A percentile compares a stretch with the other conserved stretches of the same genome.
Conservation (phyloP, 225 moss, liverwort and hornwort species). For the Physcomitrellopsis africana region DNA sequence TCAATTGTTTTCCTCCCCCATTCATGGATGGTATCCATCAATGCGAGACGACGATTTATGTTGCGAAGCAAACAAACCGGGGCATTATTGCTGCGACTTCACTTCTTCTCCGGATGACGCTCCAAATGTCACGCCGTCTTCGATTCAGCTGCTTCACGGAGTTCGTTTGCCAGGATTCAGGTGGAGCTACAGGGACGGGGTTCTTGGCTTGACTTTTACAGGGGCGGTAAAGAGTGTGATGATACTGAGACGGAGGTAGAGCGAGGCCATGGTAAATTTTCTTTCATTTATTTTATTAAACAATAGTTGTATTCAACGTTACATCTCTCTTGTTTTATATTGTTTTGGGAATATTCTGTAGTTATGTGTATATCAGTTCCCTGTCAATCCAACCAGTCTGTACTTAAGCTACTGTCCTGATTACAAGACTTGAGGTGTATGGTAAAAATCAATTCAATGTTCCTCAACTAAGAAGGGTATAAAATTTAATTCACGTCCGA, state of each 20-base stretch:
- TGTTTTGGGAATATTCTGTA: background rate
- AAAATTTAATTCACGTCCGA: background rate
- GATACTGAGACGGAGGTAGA: background rate
- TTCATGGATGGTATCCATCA: background rate
- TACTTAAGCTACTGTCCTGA: background rate
- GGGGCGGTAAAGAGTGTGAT: background rate
- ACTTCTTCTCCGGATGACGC: background rate
- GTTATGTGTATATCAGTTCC: background rate
- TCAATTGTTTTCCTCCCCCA: background rate
- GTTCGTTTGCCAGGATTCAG: background rate
- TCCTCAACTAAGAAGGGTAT: background rate
- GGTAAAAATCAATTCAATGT: background rate
- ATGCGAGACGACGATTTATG: background rate
- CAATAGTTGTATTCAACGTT: background rate
- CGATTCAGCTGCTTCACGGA: constrained; percentile 12
- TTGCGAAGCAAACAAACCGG: background rate
- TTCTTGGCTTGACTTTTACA: background rate
- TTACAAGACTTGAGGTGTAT: background rate
- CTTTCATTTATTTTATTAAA: background rate
- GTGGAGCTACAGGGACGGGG: background rate
- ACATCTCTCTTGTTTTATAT: too few species aligned
- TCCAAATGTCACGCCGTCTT: background rate
- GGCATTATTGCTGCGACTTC: background rate
- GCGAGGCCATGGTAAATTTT: background rate
- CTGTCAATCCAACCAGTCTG: background rate